A percentile compares a stretch with the other conserved stretches of the same genome.
Conservation (phyloP, 306 rosid genomes). For the Prunus armeniaca region DNA sequence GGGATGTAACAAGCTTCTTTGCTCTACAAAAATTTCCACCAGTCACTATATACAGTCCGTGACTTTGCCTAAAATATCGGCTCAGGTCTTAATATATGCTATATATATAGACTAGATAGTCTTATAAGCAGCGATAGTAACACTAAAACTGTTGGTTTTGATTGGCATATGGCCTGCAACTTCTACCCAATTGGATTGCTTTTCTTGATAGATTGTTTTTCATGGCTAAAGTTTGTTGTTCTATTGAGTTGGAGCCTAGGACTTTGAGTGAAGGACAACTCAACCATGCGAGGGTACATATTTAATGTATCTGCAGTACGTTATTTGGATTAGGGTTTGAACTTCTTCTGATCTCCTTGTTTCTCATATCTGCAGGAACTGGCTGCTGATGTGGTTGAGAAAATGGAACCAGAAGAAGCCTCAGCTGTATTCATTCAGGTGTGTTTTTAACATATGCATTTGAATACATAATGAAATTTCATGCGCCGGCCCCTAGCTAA, state of each 20-base stretch:
- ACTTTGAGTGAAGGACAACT: conserved; percentile 62
- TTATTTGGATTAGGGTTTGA: neutral
- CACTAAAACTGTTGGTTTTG: conserved; percentile 7
- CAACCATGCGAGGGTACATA: conserved; percentile 60
- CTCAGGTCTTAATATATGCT: neutral
- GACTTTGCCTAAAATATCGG: neutral
- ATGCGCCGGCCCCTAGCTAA: neutral
- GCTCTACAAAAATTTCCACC: too few relatives aligned
- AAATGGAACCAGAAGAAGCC: conserved; percentile 57
- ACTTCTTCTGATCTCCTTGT: neutral
- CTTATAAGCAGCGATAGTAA: neutral
- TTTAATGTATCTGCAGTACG: too few relatives aligned
- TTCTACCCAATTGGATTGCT: conserved; percentile 19
- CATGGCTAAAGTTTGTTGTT: conserved; percentile 52
- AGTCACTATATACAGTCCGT: too few relatives aligned
- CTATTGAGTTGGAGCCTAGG: conserved; percentile 80
- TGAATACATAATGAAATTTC: neutral
- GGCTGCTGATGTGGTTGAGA: conserved; percentile 66
- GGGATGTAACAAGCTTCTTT: too few relatives aligned
- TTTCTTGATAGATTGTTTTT: conserved; percentile 9
- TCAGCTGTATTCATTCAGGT: conserved; percentile 58
- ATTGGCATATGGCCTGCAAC: conserved; percentile 22
- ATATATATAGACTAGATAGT: neutral
- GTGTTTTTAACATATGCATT: neutral
- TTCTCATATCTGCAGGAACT: conserved; percentile 50